A percentile compares a stretch with the other conserved stretches of the same genome.
Conservation (phyloP, 805 yeast species). For the Candida berthetii region DNA sequence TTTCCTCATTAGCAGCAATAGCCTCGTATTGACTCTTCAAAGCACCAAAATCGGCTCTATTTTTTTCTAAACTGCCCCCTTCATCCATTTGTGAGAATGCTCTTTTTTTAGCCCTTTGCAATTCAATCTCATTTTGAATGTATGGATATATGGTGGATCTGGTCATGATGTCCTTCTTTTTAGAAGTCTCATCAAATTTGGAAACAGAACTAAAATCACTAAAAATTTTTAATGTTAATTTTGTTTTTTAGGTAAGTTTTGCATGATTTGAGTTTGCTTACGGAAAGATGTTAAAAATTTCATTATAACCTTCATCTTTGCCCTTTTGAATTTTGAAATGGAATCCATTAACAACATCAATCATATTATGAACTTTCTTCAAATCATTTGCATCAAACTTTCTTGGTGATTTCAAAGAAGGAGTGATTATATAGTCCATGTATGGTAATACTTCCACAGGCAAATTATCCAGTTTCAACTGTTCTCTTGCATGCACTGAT, state of each 20-base stretch:
- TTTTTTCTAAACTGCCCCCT: conserved; percentile 10
- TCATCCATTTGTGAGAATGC: conserved; percentile 16
- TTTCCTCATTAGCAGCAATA: conserved; percentile 19
- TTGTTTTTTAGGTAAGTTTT: not conserved
- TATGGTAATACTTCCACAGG: conserved; percentile 28
- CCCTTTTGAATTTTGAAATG: conserved; percentile 32
- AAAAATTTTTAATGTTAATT: not conserved
- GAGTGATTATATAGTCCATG: conserved; percentile 22
- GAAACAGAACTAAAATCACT: conserved; percentile 14
- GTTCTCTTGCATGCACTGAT: conserved; percentile 8
- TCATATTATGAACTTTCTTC: conserved; percentile 27
- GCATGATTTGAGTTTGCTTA: not conserved
- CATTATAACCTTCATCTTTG: conserved; percentile 22
- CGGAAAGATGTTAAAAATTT: conserved; percentile 18
- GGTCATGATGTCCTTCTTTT: conserved; percentile 14
- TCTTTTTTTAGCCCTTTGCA: conserved; percentile 25
- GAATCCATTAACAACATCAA: conserved; percentile 31
- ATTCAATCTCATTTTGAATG: conserved; percentile 19
- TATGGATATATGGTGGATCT: conserved; percentile 17
- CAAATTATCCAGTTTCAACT: conserved; percentile 9
- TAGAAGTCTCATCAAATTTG: conserved; percentile 10
- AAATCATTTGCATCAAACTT: conserved; percentile 13
- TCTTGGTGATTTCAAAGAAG: conserved; percentile 20
- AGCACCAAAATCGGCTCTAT: conserved; percentile 24
- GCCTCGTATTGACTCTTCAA: conserved; percentile 38